phyloP scores from a whole-genome alignment of 805 yeast species.

The Candida montana region DNA sequence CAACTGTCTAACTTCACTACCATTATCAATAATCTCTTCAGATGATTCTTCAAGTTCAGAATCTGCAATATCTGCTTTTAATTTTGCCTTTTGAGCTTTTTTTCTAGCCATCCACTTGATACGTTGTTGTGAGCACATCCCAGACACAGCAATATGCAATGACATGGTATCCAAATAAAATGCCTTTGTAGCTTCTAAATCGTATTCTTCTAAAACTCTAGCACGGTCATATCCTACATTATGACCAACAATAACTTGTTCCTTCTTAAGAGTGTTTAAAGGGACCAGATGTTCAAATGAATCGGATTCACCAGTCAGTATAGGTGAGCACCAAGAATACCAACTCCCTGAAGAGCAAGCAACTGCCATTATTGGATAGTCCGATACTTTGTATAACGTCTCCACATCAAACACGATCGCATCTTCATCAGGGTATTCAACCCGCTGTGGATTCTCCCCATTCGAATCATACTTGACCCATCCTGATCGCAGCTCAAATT shows the following conservation, averaged over 20 bases:
- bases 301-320: conserved; percentile 48
- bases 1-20: conserved; percentile 7
- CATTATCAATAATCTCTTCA: neutral
- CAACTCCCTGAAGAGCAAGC: conserved; percentile 76
- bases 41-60: neutral
- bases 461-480: conserved; percentile 66
- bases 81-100: conserved; percentile 25
- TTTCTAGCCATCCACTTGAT: conserved; percentile 64
- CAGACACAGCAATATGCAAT: conserved; percentile 81
- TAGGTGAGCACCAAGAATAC: conserved; percentile 95
- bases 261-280: conserved; percentile 41
- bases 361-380: conserved; percentile 74
- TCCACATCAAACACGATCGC: conserved; percentile 87
- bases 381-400: conserved; percentile 67
- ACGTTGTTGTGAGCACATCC: conserved; percentile 90
- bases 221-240: conserved; percentile 91
- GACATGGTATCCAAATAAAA: conserved; percentile 91
- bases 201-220: conserved; percentile 78
- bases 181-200: conserved; percentile 56
- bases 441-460: conserved; percentile 48
- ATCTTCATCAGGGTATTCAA: conserved; percentile 65
- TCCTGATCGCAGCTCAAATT: conserved; percentile 63
- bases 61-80: conserved; percentile 8
- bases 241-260: conserved; percentile 77
- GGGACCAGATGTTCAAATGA: conserved; percentile 67